Conservation (phyloP, 2,329 filamentous ascomycete species). For the Coleophoma eucalyptorum region DNA sequence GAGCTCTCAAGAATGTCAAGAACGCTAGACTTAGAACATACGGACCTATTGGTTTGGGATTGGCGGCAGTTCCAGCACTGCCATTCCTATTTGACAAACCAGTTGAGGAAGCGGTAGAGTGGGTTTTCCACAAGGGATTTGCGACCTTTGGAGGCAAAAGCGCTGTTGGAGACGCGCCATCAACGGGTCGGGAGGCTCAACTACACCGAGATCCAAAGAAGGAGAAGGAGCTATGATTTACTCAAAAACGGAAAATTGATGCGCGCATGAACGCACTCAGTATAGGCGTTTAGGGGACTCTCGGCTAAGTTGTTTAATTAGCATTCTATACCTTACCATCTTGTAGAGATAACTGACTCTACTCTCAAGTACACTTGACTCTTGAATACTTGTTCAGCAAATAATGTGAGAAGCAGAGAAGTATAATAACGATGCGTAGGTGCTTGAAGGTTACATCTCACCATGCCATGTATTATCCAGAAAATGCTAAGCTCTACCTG, state of each 20-base stretch:
- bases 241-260: background rate
- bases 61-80: constrained; percentile 76
- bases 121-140: constrained; percentile 81
- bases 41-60: constrained; percentile 82
- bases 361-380: no score
- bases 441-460: no score
- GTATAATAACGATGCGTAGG: no score
- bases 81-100: constrained; percentile 87
- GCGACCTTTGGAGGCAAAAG: constrained; percentile 62
- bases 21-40: constrained; percentile 75
- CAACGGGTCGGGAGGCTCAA: constrained; percentile 47
- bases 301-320: background rate
- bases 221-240: background rate
- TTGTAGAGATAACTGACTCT: background rate
- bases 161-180: constrained; percentile 51
- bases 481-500: no score
- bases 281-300: background rate
- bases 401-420: no score
- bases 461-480: no score
- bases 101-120: constrained; percentile 88
- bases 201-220: constrained; percentile 24
- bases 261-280: background rate
- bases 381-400: no score
- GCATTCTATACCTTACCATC: background rate
- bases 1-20: constrained; percentile 79